These are phyloP conservation scores for Butyriboletus loyo DNA, from an alignment of 768 basidiomycete species.

Conservation along the genomic window DNA sequence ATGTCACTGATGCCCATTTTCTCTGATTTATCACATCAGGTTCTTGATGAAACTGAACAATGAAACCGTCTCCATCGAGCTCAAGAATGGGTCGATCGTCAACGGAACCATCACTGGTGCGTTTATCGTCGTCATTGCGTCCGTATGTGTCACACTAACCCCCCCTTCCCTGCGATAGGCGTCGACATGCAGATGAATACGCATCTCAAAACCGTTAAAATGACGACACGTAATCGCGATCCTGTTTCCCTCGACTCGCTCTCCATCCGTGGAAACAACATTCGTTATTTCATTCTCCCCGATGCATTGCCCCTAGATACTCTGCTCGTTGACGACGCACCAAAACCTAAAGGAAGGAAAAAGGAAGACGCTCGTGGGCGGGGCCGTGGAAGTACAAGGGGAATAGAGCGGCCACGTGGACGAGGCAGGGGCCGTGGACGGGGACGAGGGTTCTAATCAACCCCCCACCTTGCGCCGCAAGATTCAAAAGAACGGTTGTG, in stretches of 20 bases:
- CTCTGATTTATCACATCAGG: conserved; percentile 40
- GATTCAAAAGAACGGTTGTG: conserved; percentile 5
- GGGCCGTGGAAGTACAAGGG: conserved; percentile 55
- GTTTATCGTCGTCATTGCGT: conserved; percentile 20
- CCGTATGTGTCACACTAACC: not conserved
- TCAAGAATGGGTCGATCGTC: conserved; percentile 95
- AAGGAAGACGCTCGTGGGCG: conserved; percentile 78
- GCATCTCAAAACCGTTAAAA: conserved; percentile 95
- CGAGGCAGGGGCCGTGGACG: conserved; percentile 55
- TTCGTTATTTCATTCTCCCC: conserved; percentile 96
- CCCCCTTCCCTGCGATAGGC: conserved; percentile 45
- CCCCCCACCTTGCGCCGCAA: not conserved
- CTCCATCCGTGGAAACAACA: conserved; percentile 94
- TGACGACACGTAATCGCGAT: conserved; percentile 89
- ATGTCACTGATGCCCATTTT: conserved; percentile 20
- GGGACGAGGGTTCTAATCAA: conserved; percentile 38
- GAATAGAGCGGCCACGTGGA: conserved; percentile 49
- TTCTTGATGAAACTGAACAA: conserved; percentile 99
- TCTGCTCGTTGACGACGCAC: conserved; percentile 94
- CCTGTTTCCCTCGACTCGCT: conserved; percentile 84
- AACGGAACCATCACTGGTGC: conserved; percentile 96
- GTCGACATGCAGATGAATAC: conserved; percentile 99
- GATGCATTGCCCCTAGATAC: conserved; percentile 96
- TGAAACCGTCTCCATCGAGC: conserved; percentile 96
- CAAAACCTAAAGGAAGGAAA: conserved; percentile 90